phyloP scores from a whole-genome alignment of 768 basidiomycete genomes.

The Psilocybe tampanensis region DNA sequence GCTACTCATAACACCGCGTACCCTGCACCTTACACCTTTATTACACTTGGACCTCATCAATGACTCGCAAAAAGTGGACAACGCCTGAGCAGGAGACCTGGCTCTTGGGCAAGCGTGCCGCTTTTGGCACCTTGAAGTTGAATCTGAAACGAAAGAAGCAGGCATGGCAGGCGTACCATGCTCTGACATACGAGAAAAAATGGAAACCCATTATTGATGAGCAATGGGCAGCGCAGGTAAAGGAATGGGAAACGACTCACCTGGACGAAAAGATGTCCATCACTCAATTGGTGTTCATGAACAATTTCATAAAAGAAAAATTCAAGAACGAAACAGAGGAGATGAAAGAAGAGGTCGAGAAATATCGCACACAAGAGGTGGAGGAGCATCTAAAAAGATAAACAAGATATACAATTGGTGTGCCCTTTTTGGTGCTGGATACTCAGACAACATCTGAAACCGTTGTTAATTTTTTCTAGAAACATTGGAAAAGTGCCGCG shows the following conservation, averaged over 20 bases:
- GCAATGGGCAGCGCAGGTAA: not conserved
- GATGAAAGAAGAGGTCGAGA: not conserved
- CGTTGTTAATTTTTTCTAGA: not conserved
- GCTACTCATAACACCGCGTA: too few relatives aligned
- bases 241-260: not conserved
- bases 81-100: not conserved
- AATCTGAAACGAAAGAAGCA: not conserved
- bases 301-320: conserved; percentile 2
- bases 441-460: not conserved
- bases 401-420: conserved; percentile 1
- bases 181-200: conserved; percentile 3
- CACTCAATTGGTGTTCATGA: conserved; percentile 3
- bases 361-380: not conserved
- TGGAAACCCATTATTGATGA: conserved; percentile 8
- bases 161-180: conserved; percentile 7
- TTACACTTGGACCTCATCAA: not conserved
- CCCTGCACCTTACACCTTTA: too few relatives aligned
- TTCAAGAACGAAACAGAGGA: conserved; percentile 1
- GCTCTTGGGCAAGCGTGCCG: not conserved
- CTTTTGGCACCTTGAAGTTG: not conserved
- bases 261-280: not conserved
- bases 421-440: not conserved
- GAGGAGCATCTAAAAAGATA: too few relatives aligned
- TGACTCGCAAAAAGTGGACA: not conserved
- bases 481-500: not conserved